Evolutionary conservation across 139 green algal genomes (phyloP).

Genomic region (Chlorella vulgaris): DNA sequence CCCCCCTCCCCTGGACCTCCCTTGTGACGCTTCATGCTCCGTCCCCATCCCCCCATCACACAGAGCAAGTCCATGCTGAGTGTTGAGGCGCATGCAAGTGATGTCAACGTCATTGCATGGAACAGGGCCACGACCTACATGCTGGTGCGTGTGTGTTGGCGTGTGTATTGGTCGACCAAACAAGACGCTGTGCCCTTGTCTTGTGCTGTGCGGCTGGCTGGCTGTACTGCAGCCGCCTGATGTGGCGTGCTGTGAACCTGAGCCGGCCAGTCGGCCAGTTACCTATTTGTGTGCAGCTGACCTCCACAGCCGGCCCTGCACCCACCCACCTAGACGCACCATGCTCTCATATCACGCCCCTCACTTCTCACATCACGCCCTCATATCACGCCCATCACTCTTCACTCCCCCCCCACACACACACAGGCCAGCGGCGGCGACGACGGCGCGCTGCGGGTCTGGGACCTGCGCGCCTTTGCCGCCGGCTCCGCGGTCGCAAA

Average conservation of each 20-base stretch:
- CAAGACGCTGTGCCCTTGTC: not conserved
- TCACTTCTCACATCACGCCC: not conserved
- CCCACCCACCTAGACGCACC: no score
- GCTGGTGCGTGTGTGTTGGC: slow-evolving; percentile 50
- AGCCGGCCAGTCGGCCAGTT: no score
- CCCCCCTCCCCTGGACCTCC: not conserved
- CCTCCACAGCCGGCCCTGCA: no score
- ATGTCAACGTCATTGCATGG: slow-evolving; percentile 99
- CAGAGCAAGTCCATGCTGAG: slow-evolving; percentile 45
- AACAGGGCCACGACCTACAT: slow-evolving; percentile 91
- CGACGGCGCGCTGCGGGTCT: slow-evolving; percentile 88
- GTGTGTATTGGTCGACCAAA: not conserved
- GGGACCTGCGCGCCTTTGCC: slow-evolving; percentile 90
- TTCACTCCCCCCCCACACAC: not conserved
- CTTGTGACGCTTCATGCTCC: not conserved
- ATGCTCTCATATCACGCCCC: no score
- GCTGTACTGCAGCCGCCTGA: no score
- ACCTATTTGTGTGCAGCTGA: no score
- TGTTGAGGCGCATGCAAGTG: slow-evolving; percentile 72
- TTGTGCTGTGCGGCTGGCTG: no score
- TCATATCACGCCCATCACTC: not conserved
- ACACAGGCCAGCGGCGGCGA: slow-evolving; percentile 87
- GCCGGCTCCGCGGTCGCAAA: slow-evolving; percentile 61
- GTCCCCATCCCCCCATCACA: not conserved
- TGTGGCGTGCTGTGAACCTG: no score